Evolutionary conservation across 257 asterid genomes (phyloP).

Genomic region (Solanum dulcamara): DNA sequence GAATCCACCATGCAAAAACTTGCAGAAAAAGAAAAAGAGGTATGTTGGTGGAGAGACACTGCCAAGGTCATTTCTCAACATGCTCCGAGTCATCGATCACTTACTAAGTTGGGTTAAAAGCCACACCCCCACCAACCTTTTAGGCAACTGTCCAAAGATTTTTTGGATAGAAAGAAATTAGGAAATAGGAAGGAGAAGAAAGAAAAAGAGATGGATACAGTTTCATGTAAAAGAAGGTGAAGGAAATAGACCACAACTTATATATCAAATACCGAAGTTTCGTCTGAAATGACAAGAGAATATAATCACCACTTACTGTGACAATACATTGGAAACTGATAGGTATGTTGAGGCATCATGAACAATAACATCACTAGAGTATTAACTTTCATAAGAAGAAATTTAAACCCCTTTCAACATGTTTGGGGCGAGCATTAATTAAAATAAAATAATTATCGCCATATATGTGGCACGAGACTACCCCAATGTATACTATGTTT

Average conservation of each 20-base stretch:
- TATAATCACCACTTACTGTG: too few species aligned
- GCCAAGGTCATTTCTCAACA: slow-evolving; percentile 31
- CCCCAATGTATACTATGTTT: too few species aligned
- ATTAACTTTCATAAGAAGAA: background rate
- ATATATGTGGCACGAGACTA: background rate
- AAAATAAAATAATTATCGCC: background rate
- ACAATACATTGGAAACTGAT: too few species aligned
- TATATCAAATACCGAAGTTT: background rate
- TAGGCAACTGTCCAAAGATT: background rate
- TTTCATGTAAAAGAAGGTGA: background rate
- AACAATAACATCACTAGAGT: background rate
- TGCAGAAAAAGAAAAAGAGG: slow-evolving; percentile 37
- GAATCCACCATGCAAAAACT: slow-evolving; percentile 37
- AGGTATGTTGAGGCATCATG: background rate
- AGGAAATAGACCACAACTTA: background rate
- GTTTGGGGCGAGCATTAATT: background rate
- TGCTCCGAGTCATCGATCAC: slow-evolving; percentile 16
- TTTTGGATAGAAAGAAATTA: background rate
- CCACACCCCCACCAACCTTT: background rate
- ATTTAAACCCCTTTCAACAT: background rate
- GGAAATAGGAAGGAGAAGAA: background rate
- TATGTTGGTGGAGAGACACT: slow-evolving; percentile 59
- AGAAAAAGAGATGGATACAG: background rate
- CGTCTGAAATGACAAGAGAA: background rate
- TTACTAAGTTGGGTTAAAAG: slow-evolving; percentile 2